Evolutionary conservation across 2,329 filamentous ascomycete species (phyloP).

Genomic region (Microsporum ferrugineum): DNA sequence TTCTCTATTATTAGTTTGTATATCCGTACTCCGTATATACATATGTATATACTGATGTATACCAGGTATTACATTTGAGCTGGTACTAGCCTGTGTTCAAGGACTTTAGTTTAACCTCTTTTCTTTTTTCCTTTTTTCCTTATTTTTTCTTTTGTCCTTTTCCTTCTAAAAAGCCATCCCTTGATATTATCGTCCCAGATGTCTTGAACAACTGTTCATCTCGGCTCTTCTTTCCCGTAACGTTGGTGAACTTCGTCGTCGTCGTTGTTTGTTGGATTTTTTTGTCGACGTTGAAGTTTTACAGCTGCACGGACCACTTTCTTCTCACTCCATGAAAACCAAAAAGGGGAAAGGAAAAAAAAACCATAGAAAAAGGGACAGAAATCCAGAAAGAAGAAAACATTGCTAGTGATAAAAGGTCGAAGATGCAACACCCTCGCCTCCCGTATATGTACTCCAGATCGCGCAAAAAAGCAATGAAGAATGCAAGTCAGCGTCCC

Average conservation of each 20-base stretch:
- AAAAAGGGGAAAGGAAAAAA: neutral
- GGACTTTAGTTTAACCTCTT: neutral
- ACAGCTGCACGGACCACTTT: neutral
- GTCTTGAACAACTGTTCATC: neutral
- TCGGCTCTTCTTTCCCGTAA: neutral
- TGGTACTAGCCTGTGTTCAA: neutral
- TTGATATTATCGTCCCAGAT: neutral
- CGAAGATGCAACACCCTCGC: neutral
- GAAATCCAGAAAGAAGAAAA: neutral
- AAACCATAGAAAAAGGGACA: neutral
- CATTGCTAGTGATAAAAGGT: neutral
- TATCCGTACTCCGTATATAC: no score
- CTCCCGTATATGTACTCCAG: conserved; percentile 2
- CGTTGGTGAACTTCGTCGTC: neutral
- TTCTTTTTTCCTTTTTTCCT: neutral
- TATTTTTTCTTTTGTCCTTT: neutral
- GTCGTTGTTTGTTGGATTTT: neutral
- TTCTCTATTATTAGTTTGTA: neutral
- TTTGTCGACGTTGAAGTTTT: neutral
- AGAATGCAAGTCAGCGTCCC: neutral
- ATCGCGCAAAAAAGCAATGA: conserved; percentile 1
- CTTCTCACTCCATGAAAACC: neutral
- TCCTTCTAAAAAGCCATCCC: neutral
- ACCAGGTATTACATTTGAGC: neutral
- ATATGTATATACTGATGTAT: neutral